A percentile compares a stretch with the other conserved stretches of the same genome.
Conservation (phyloP, 2,329 filamentous ascomycete genomes). For the Fusarium sp. region DNA sequence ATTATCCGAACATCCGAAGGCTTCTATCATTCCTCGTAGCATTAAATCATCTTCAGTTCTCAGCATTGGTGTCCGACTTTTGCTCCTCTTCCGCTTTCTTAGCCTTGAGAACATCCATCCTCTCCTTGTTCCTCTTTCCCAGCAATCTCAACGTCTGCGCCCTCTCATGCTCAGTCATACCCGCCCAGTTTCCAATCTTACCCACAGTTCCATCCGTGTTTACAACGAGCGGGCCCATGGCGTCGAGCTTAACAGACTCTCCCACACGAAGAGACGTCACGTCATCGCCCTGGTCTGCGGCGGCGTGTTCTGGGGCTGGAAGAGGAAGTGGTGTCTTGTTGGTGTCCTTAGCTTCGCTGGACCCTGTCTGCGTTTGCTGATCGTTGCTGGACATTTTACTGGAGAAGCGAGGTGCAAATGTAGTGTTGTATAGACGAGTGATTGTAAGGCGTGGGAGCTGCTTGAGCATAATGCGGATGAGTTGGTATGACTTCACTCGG, state of each 20-base stretch:
- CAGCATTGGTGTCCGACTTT: not conserved
- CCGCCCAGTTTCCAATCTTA: slow-evolving; percentile 77
- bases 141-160: slow-evolving; percentile 74
- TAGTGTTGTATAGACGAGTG: slow-evolving; percentile 6
- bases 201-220: slow-evolving; percentile 77
- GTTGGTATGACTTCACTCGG: slow-evolving; percentile 7
- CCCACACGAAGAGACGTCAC: slow-evolving; percentile 41
- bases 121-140: slow-evolving; percentile 73
- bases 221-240: slow-evolving; percentile 78
- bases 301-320: slow-evolving; percentile 39
- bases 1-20: not conserved
- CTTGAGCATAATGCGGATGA: slow-evolving; percentile 25
- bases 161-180: slow-evolving; percentile 76
- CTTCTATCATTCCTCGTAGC: not conserved
- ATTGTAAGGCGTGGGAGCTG: slow-evolving; percentile 24
- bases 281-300: slow-evolving; percentile 35
- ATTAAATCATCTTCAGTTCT: not conserved
- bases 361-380: slow-evolving; percentile 7
- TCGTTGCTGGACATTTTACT: slow-evolving; percentile 11
- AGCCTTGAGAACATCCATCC: slow-evolving; percentile 63
- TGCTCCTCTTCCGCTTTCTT: slow-evolving; percentile 26
- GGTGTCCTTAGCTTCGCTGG: slow-evolving; percentile 3
- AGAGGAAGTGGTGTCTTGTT: slow-evolving; percentile 25
- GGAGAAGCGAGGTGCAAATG: slow-evolving; percentile 9
- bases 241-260: slow-evolving; percentile 67